Evolutionary conservation across 192 early-diverging fungal species (phyloP).

Genomic region (Gryganskiella cystojenkinii): DNA sequence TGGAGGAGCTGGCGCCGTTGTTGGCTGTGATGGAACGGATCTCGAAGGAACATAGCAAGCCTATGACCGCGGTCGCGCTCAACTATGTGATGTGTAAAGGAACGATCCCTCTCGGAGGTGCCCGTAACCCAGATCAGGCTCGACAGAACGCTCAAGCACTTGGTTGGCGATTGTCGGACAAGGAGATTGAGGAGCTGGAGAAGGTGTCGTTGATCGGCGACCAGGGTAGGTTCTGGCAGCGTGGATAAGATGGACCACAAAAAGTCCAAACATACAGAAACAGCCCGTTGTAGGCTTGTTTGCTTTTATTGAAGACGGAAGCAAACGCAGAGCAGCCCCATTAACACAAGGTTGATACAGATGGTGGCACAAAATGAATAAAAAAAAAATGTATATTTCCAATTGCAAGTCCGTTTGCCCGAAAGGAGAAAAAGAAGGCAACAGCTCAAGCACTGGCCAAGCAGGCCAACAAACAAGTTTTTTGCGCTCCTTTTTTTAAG

Average conservation of each 20-base stretch:
- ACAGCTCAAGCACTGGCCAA: too few relatives aligned
- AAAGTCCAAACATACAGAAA: too few relatives aligned
- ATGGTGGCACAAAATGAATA: background rate
- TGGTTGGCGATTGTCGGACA: conserved; percentile 54
- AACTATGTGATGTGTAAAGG: conserved; percentile 62
- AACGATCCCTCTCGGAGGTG: conserved; percentile 59
- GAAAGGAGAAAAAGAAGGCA: background rate
- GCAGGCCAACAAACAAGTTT: conserved; percentile 40
- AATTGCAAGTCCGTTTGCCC: too few relatives aligned
- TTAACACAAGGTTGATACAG: too few relatives aligned
- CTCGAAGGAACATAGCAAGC: conserved; percentile 32
- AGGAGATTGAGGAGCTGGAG: conserved; percentile 57
- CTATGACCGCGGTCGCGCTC: conserved; percentile 55
- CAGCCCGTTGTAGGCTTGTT: too few relatives aligned
- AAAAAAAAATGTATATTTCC: background rate
- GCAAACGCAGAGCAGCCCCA: too few relatives aligned
- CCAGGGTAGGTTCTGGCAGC: conserved; percentile 54
- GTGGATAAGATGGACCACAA: too few relatives aligned
- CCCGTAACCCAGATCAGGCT: conserved; percentile 56
- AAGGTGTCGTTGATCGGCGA: conserved; percentile 43
- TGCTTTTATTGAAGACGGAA: too few relatives aligned
- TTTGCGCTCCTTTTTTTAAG: conserved; percentile 14
- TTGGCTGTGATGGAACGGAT: conserved; percentile 37
- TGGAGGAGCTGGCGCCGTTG: conserved; percentile 33
- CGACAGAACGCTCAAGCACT: conserved; percentile 55